Percentiles rank a stretch among this genome's conserved stretches.
Evolutionary conservation across 2,329 filamentous ascomycete species (phyloP).

Genomic region (Calonectria pteridis): DNA sequence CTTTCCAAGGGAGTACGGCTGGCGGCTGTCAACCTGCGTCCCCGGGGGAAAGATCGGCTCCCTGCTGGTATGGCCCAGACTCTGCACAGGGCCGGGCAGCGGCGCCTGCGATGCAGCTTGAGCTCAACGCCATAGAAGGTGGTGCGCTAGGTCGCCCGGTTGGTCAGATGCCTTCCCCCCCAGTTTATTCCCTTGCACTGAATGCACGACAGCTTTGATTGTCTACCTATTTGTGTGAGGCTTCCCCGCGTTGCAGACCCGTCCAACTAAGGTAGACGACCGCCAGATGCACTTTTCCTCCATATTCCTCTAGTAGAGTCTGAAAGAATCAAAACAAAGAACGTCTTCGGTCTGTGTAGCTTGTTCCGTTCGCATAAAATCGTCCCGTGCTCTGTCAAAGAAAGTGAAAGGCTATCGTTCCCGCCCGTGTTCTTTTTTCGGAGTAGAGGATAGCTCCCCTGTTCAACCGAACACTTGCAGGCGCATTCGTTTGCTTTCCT

Average conservation of each 20-base stretch:
- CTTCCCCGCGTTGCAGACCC: slow-evolving; percentile 37
- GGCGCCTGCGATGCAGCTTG: slow-evolving; percentile 45
- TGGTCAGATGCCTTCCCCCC: slow-evolving; percentile 19
- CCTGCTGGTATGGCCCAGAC: slow-evolving; percentile 34
- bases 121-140: slow-evolving; percentile 35
- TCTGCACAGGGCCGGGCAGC: slow-evolving; percentile 37
- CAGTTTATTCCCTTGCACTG: slow-evolving; percentile 20
- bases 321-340: slow-evolving; percentile 45
- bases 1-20: slow-evolving; percentile 40
- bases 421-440: slow-evolving; percentile 27
- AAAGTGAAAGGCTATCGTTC: slow-evolving; percentile 25
- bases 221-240: slow-evolving; percentile 45
- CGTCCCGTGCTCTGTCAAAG: slow-evolving; percentile 38
- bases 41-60: slow-evolving; percentile 5
- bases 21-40: slow-evolving; percentile 36
- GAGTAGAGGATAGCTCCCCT: slow-evolving; percentile 11
- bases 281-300: slow-evolving; percentile 32
- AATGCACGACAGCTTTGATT: slow-evolving; percentile 40
- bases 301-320: slow-evolving; percentile 33
- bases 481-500: slow-evolving; percentile 15
- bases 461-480: slow-evolving; percentile 4
- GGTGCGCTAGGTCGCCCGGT: slow-evolving; percentile 40
- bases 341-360: slow-evolving; percentile 25
- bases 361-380: slow-evolving; percentile 34
- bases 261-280: slow-evolving; percentile 26